These are phyloP conservation scores for Aspergillus ostianus DNA, from an alignment of 495 filamentous ascomycete genomes.

Conservation along the genomic window DNA sequence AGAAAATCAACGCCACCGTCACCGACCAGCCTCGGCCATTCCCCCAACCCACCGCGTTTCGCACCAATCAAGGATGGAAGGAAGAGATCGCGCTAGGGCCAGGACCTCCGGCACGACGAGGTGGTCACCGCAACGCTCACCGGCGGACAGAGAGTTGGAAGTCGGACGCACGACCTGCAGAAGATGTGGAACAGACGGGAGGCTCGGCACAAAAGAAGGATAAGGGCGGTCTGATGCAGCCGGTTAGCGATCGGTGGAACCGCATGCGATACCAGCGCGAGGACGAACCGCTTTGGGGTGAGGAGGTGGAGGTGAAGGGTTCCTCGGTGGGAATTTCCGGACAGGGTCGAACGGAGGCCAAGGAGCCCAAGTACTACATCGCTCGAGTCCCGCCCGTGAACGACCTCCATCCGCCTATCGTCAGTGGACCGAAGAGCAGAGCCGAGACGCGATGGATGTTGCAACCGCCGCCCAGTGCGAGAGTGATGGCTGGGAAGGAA, in stretches of 20 bases:
- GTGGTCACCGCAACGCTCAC: constrained; percentile 47
- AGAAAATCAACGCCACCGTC: constrained; percentile 45
- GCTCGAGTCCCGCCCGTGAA: constrained; percentile 78
- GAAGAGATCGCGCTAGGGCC: constrained; percentile 83
- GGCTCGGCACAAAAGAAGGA: constrained; percentile 32
- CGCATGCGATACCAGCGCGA: constrained; percentile 75
- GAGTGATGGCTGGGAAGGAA: constrained; percentile 82
- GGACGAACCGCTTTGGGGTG: constrained; percentile 81
- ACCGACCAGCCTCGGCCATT: constrained; percentile 70
- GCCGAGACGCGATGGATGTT: constrained; percentile 85
- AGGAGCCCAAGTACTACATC: constrained; percentile 57
- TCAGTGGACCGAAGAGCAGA: constrained; percentile 66
- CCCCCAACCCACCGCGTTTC: constrained; percentile 75
- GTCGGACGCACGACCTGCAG: constrained; percentile 29
- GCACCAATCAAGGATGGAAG: constrained; percentile 80
- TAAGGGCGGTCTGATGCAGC: constrained; percentile 32
- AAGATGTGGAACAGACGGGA: background rate
- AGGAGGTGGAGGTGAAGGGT: constrained; percentile 42
- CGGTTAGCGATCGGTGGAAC: constrained; percentile 64
- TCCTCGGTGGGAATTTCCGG: constrained; percentile 54
- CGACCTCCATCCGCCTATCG: constrained; percentile 82
- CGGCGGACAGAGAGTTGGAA: constrained; percentile 48
- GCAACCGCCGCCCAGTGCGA: constrained; percentile 79
- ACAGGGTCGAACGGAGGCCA: constrained; percentile 38
- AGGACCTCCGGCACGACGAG: constrained; percentile 60